Conservation (phyloP, 176 grass and related monocot genomes). For the Oryza australiensis region DNA sequence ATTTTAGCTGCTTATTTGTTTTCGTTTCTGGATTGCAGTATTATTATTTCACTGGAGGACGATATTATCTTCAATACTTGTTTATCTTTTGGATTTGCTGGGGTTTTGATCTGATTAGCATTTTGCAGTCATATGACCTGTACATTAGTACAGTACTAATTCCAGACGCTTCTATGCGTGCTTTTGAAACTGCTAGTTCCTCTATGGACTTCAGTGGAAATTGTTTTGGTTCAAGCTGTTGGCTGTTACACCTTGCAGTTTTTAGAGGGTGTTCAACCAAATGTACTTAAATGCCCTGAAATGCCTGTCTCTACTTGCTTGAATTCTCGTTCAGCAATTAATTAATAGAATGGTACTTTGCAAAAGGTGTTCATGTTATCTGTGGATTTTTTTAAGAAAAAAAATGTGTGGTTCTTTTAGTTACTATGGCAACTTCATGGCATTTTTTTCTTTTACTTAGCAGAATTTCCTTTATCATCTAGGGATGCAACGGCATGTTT, state of each 20-base stretch:
- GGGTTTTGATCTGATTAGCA: background rate
- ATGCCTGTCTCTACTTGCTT: background rate
- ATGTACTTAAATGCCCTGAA: background rate
- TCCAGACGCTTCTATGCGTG: background rate
- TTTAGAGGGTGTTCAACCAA: background rate
- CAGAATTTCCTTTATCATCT: too few species aligned
- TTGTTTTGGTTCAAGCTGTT: background rate
- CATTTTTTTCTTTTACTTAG: too few species aligned
- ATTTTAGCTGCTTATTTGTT: background rate
- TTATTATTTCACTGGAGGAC: background rate
- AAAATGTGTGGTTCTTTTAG: too few species aligned
- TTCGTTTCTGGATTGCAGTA: background rate
- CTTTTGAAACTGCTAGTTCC: background rate
- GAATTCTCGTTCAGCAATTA: background rate
- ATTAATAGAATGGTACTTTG: too few species aligned
- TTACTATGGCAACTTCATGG: too few species aligned
- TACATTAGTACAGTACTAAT: background rate
- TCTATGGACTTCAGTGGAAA: too few species aligned
- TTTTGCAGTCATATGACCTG: too few species aligned
- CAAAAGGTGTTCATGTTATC: too few species aligned
- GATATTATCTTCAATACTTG: background rate
- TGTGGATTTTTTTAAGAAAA: too few species aligned
- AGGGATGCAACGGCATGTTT: background rate
- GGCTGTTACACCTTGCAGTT: background rate
- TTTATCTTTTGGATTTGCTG: background rate